Base-by-base conservation (phyloP, 805 yeast genomes). In the Saccharomycopsis fermentans region DNA sequence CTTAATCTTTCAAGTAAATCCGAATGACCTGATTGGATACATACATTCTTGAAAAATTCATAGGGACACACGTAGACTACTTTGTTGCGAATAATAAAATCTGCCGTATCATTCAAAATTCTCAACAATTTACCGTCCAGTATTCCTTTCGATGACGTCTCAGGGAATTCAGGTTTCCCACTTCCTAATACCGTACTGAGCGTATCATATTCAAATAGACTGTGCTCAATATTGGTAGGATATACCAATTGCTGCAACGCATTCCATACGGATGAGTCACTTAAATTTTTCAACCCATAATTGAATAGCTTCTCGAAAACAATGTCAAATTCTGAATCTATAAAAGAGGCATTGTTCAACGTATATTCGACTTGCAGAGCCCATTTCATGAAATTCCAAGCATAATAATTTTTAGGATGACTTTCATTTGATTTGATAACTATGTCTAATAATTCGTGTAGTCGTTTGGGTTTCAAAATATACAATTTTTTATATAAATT, bases 401-500 rank as follows among this genome's bases (percentile, higher is more conserved):
- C 58, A 37, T 60, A 60, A 43, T 60, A 60, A 35, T 60, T 60
- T 50, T 58, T 40, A 6, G 61, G 61, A 58, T 60, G 63, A 14
- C 17, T 52, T 3, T 43, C 48, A 14, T 43, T 26, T 4, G 61
- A 59, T 27, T 9, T 21, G 12, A 58, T 35, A 6, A 39, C 57
- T 21, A 51, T 14, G 14, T 21, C 43, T 37, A 59, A 14, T 19
- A 52, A 36, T 9, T 24, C 17, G 6, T 21, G 6, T 9, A 26
- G n/a, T 21, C 24, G 29, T 43, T 43, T 43, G 4, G n/a, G 24
- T 43, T 21, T 43, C 29, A 43, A 43, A 21, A 43, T 43, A 29
- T 43, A 43, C 50, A 43, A 43, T 55, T 63, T 67, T 35, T 62
- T 62, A 54, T 66, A 68, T 21, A 66, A 65, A 4, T 58, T 55